Base-by-base conservation (phyloP, 371 early-diverging fungal genomes). In the Mucor sp. region DNA sequence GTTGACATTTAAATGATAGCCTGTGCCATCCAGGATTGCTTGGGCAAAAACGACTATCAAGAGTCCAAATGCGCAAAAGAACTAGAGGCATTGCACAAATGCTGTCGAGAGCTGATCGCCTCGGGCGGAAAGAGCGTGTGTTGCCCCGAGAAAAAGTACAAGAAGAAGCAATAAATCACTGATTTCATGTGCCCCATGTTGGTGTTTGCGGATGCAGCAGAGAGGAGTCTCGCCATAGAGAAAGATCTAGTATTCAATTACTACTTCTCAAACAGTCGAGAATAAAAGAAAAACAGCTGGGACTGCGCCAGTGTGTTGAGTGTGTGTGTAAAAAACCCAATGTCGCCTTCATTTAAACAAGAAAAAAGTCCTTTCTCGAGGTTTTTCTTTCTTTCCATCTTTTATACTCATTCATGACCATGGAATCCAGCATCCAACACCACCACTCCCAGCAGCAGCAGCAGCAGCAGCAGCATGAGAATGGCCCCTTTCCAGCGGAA, bases 21-120 rank as follows among this genome's bases (percentile, higher is more conserved):
- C 9, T 92, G 92, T 65, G 85, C 79, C 32, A 87, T 92, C 65
- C 92, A 92, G 64, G 84, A 87, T 63, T 92, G 92, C 61, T 74
- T 92, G 23, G 67, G 78, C 62, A 83, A 81, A 44, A 87, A 87
- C 69, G 74, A 89, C 65, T 92, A 87, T 60, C 90, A 92, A 73
- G 91, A 92, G 65, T 59, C 75, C 1, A 85, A 85, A 37, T 92
- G 92, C 69, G 74, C 79, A 61, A 68, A 79, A 1, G 77, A 79
- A 6, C 74, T 92, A 9, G 75, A 83, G n/a, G 74, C 82, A 32
- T 77, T 92, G 7, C 65, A 74, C 44, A 62, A 81, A 59, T 92
- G 92, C 70, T 92, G 92, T 72, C 83, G 81, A 62, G 71, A 77
- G 8, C 63, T 91, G 21, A 73, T 87, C 7, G 81, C 77, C 12